Evolutionary conservation across 148 eudicot genomes (phyloP), one percentile per base, ranked within the genome.

Genomic region (Limonium bicolor): DNA sequence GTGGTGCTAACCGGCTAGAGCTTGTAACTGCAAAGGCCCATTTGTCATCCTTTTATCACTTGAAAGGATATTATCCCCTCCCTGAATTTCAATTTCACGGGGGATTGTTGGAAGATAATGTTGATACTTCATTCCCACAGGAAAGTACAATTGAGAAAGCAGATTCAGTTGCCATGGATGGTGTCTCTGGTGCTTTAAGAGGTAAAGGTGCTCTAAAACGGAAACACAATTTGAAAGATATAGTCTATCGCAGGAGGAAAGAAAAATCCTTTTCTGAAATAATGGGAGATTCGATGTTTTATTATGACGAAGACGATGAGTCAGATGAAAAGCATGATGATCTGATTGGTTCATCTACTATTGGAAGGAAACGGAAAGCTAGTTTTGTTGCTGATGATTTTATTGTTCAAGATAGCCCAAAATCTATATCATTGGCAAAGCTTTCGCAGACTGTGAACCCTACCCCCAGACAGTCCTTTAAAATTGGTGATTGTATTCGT

Each of bases 401-500:
- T 31, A 50, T 51, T 16, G 50, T 59, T 31, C 73, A 62, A 27
- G 82, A 56, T 34, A 68, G 54, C 50, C 65, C 71, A 31, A 67
- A 53, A 28, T 72, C 71, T 47, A 50, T 76, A 9, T 66, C 70
- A 48, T 65, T 79, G 44, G 83, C 90, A 1, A 79, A 82, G 66
- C 67, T 79, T 46, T 76, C 86, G 27, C 51, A 60, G 27, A 48
- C 69, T 27, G 48, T 62, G 26, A 51, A 61, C 58, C 48, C 73
- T 39, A 60, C 46, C 46, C 77, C 84, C 29, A 80, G 75, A 45
- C 87, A 86, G 39, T 77, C 97, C 11, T 90, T 90, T 51, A 90
- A 84, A 60, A 66, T 90, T 53, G 97, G 97, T 61, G 95, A 77
- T 27, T 72, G 78, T 67, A 90, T 90, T 62, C 79, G 77, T 35